phyloP scores from a whole-genome alignment of 441 rosid species.

The Populus hybrid region DNA sequence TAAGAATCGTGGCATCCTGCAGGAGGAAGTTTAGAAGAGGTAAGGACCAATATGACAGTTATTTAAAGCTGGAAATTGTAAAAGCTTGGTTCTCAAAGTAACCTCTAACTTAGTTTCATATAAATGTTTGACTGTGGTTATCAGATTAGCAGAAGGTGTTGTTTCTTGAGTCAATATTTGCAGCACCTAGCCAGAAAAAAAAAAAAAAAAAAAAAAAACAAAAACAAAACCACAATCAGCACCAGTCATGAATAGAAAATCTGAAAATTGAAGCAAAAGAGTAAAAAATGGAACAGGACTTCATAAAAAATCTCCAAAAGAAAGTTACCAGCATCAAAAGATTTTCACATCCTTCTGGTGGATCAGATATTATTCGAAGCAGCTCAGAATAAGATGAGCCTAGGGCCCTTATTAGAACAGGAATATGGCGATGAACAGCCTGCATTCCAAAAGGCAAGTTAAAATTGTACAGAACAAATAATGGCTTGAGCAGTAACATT shows the following conservation, averaged over 20 bases:
- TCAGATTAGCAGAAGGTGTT: conserved; percentile 74
- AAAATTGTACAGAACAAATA: neutral
- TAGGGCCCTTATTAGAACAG: conserved; percentile 74
- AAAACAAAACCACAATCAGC: too few species aligned
- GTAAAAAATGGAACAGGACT: conserved; percentile 13
- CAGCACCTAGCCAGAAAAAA: too few species aligned
- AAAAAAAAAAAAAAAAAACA: too few species aligned
- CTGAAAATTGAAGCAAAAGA: neutral
- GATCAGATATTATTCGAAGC: conserved; percentile 84
- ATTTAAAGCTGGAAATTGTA: conserved; percentile 9
- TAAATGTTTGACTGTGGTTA: conserved; percentile 90
- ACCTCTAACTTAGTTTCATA: conserved; percentile 98
- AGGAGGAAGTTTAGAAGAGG: conserved; percentile 20
- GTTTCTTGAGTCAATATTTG: conserved; percentile 91
- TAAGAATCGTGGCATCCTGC: conserved; percentile 96
- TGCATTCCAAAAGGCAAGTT: conserved; percentile 27
- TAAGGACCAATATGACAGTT: neutral
- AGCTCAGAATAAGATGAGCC: conserved; percentile 83
- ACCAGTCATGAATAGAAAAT: too few species aligned
- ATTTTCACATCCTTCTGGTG: conserved; percentile 98
- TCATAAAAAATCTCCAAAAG: conserved; percentile 17
- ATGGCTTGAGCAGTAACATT: neutral
- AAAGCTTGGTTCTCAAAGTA: conserved; percentile 11
- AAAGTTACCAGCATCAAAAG: conserved; percentile 73
- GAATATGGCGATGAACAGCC: conserved; percentile 98